A percentile compares a stretch with the other conserved stretches of the same genome.
phyloP scores from a whole-genome alignment of 1,284 basidiomycete species.

The Chalciporus sp. region DNA sequence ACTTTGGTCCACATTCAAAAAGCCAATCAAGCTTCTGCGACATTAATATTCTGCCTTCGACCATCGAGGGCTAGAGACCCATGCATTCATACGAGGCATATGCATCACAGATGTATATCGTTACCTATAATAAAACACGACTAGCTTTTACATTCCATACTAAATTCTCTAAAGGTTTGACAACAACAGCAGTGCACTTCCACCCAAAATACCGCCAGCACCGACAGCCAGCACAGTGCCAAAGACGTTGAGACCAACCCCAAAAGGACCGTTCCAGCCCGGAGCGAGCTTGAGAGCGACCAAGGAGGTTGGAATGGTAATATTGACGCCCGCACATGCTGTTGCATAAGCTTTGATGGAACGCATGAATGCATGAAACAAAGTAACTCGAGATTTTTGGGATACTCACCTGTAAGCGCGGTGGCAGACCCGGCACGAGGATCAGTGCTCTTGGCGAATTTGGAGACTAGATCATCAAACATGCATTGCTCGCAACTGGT shows the following conservation, averaged over 20 bases:
- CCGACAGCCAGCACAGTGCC: constrained; percentile 49
- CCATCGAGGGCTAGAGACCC: no score
- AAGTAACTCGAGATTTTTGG: background rate
- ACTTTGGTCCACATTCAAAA: no score
- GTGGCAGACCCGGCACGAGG: constrained; percentile 55
- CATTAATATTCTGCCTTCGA: no score
- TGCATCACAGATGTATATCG: no score
- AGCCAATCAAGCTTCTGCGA: no score
- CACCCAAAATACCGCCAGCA: constrained; percentile 49
- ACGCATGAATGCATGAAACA: background rate
- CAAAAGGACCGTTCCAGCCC: constrained; percentile 63
- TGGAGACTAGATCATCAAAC: constrained; percentile 53
- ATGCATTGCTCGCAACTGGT: constrained; percentile 64
- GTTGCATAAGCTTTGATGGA: constrained; percentile 47
- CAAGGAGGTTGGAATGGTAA: constrained; percentile 39
- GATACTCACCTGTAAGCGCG: constrained; percentile 49
- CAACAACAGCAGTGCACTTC: constrained; percentile 49
- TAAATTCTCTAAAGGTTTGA: constrained; percentile 46
- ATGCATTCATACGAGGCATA: no score
- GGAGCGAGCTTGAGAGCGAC: constrained; percentile 47
- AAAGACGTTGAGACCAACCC: constrained; percentile 42
- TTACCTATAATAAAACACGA: background rate
- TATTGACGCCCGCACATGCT: constrained; percentile 44
- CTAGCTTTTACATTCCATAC: background rate
- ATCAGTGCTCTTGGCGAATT: constrained; percentile 51